A percentile compares a stretch with the other conserved stretches of the same genome.
phyloP scores from a whole-genome alignment of 2,329 filamentous ascomycete species.

The Colletotrichum sp. region DNA sequence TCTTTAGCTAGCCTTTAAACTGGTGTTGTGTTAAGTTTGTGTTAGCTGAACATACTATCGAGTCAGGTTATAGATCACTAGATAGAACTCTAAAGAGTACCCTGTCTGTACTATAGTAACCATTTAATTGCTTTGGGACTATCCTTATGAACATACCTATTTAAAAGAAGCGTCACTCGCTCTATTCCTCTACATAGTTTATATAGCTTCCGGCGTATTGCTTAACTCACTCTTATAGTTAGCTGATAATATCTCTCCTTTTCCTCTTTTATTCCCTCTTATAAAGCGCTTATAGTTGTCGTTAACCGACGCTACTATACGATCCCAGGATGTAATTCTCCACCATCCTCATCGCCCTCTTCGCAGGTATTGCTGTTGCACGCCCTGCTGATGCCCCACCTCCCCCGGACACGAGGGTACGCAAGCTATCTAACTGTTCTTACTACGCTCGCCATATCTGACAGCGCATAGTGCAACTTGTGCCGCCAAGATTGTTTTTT shows the following conservation, averaged over 20 bases:
- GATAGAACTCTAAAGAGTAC: not conserved
- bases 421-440: not conserved
- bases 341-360: not conserved
- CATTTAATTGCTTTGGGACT: not conserved
- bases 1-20: not conserved
- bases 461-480: not conserved
- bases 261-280: not conserved
- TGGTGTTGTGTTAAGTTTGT: not conserved
- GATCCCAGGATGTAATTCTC: not conserved
- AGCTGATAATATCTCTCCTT: not conserved
- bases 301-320: not conserved
- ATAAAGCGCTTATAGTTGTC: not conserved
- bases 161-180: not conserved
- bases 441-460: not conserved
- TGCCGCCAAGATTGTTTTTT: constrained; percentile 4
- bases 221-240: not conserved
- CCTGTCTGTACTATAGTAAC: not conserved
- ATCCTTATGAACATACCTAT: not conserved
- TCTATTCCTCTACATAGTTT: not conserved
- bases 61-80: not conserved
- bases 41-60: not conserved
- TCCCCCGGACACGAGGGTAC: not conserved
- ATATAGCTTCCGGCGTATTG: not conserved
- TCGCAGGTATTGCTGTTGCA: not conserved
- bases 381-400: not conserved